Conservation (phyloP, 768 basidiomycete species). For the Boletus rubropictus region DNA sequence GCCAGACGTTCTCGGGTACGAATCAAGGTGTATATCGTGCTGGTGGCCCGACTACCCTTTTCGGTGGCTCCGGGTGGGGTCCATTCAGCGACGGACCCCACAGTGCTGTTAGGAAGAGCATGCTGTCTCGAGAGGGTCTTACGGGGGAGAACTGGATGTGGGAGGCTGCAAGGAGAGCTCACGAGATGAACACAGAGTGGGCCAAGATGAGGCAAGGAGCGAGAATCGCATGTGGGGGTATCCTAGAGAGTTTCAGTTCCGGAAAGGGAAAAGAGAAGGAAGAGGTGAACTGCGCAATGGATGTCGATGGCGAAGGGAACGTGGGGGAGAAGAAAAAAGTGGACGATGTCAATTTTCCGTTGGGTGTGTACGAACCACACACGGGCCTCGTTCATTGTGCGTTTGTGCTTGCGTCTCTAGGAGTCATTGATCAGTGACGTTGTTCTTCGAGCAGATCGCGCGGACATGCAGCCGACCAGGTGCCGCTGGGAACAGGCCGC, state of each 20-base stretch:
- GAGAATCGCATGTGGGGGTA: conserved; percentile 47
- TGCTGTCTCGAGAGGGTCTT: conserved; percentile 74
- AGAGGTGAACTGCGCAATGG: conserved; percentile 28
- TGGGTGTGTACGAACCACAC: conserved; percentile 82
- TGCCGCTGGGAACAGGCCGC: conserved; percentile 56
- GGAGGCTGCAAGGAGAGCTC: conserved; percentile 62
- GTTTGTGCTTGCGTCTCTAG: conserved; percentile 22
- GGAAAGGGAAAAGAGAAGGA: conserved; percentile 31
- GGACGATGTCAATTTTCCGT: conserved; percentile 37
- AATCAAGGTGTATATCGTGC: conserved; percentile 76
- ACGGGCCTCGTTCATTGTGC: conserved; percentile 68
- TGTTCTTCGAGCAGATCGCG: conserved; percentile 47
- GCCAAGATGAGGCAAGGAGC: conserved; percentile 50
- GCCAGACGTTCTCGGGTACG: conserved; percentile 38
- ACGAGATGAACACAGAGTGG: conserved; percentile 63
- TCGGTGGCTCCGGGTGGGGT: conserved; percentile 77
- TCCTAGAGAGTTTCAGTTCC: conserved; percentile 29
- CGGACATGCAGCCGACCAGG: conserved; percentile 70
- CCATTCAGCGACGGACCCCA: conserved; percentile 86
- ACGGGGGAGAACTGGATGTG: conserved; percentile 92
- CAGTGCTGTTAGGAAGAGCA: conserved; percentile 76
- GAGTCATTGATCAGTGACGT: conserved; percentile 3
- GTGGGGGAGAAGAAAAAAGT: conserved; percentile 22
- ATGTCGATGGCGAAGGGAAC: conserved; percentile 26
- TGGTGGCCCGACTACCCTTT: conserved; percentile 90